Evolutionary conservation across 2,329 filamentous ascomycete species (phyloP).

Genomic region (Arthrobotrys iridis): DNA sequence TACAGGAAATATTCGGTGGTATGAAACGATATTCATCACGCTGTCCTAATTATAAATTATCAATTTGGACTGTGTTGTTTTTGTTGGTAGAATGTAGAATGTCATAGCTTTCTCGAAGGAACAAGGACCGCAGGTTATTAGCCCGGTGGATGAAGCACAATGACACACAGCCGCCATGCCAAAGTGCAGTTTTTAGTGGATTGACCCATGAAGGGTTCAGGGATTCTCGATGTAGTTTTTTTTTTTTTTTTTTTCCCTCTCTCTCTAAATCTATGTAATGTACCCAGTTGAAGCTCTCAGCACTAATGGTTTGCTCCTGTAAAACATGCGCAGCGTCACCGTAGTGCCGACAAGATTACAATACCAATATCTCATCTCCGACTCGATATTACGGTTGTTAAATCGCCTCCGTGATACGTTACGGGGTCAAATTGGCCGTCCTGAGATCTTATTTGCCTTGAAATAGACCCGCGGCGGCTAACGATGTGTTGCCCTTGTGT

Average conservation of each 20-base stretch:
- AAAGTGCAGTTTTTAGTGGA: conserved; percentile 28
- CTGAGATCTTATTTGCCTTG: neutral
- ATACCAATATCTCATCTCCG: conserved; percentile 8
- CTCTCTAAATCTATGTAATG: neutral
- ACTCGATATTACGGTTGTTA: neutral
- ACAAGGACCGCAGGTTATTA: neutral
- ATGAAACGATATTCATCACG: too few species aligned
- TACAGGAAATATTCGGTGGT: neutral
- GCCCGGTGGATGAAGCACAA: conserved; percentile 5
- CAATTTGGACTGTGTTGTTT: conserved; percentile 38
- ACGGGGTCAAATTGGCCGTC: conserved; percentile 7
- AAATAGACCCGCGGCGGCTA: conserved; percentile 21
- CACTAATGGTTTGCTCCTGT: neutral
- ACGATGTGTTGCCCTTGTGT: conserved; percentile 15
- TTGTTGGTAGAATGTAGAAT: conserved; percentile 29
- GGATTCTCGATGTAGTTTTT: conserved; percentile 6
- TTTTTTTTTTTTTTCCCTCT: too few species aligned
- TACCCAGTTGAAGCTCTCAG: neutral
- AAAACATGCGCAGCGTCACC: conserved; percentile 22
- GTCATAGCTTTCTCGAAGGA: neutral
- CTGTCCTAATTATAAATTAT: neutral
- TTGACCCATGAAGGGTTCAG: conserved; percentile 18
- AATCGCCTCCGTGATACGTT: conserved; percentile 23
- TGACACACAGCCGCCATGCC: conserved; percentile 30
- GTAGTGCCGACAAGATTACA: neutral